phyloP scores from a whole-genome alignment of 1,139 yeast genomes.

The Hansenula sp. region DNA sequence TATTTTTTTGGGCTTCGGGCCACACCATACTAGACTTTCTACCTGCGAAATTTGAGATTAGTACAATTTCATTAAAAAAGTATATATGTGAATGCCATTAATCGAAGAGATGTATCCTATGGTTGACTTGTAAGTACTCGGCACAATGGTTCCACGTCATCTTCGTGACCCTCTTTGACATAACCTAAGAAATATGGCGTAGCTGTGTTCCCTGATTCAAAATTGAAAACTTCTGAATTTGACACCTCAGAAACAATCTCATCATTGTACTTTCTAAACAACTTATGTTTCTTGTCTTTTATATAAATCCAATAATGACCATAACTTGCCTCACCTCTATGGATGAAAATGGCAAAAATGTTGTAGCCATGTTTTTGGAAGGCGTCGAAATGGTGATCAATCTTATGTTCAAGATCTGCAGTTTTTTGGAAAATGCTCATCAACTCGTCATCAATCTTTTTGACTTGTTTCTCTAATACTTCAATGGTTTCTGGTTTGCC shows the following conservation, averaged over 20 bases:
- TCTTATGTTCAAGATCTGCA: constrained; percentile 38
- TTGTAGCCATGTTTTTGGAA: constrained; percentile 70
- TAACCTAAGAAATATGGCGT: constrained; percentile 92
- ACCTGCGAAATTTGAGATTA: no score
- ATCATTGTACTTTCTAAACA: constrained; percentile 89
- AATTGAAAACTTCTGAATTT: constrained; percentile 67
- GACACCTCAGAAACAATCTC: constrained; percentile 83
- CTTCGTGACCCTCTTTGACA: constrained; percentile 60
- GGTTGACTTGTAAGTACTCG: constrained; percentile 28
- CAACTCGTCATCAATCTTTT: constrained; percentile 36
- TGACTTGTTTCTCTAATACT: constrained; percentile 25
- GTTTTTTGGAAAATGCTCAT: constrained; percentile 35
- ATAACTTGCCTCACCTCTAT: constrained; percentile 91
- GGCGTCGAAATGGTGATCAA: constrained; percentile 55
- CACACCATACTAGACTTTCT: no score
- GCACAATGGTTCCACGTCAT: constrained; percentile 66
- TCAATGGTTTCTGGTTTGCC: constrained; percentile 34
- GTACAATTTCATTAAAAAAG: no score
- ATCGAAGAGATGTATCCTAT: no score
- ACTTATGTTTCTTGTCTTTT: constrained; percentile 60
- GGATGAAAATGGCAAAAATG: constrained; percentile 88
- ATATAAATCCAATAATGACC: constrained; percentile 98
- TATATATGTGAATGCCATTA: no score
- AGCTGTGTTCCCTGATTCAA: constrained; percentile 71
- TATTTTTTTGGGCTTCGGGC: not conserved